Evolutionary conservation across 2,329 filamentous ascomycete species (phyloP), one percentile per base, ranked within the genome.

Genomic region (Fusarium metavorans): DNA sequence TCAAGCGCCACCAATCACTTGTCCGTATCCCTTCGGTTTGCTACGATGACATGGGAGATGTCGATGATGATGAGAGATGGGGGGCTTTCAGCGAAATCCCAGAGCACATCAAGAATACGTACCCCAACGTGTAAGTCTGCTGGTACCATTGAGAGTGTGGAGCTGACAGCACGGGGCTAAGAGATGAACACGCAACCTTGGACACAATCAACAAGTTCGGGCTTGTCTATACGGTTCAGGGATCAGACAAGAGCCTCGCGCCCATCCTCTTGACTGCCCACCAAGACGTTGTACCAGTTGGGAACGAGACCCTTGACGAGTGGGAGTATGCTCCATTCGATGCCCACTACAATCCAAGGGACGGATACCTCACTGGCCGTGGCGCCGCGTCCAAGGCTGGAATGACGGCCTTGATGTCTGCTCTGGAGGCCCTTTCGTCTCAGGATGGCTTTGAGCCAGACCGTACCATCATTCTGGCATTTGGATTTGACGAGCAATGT

Each of bases 401-500:
- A 32, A 72, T 85, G 45, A 84, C 82, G 2, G 83, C 79, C 1
- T 70, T 85, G 20, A 66, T 82, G 67, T 79, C 78, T 0, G 76
- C 78, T 3, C 48, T 81, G 5, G 90, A 92, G 74, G 81, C 84
- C 2, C 82, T 91, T 0, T 77, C 92, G 7, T 80, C 82, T 0
- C 84, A 88, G 43, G 80, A 82, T 1, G 72, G 80, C 3, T 92
- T 86, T 81, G 73, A 81, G 2, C 90, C 90, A 0, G 84, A 83
- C 39, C 84, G 91, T 59, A 90, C 89, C 0, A 83, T 92, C 10
- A 79, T 92, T 4, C 77, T 92, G 2, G 88, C 88, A 2, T 90
- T 92, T 71, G 91, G 91, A 1, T 92, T 91, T 68, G 91, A 92
- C 68, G 90, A 92, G 73, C 90, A 92, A 78, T 88, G 87, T 56